Base-by-base conservation (phyloP, 345 rosid genomes). In the Gossypium rotundifolium region DNA sequence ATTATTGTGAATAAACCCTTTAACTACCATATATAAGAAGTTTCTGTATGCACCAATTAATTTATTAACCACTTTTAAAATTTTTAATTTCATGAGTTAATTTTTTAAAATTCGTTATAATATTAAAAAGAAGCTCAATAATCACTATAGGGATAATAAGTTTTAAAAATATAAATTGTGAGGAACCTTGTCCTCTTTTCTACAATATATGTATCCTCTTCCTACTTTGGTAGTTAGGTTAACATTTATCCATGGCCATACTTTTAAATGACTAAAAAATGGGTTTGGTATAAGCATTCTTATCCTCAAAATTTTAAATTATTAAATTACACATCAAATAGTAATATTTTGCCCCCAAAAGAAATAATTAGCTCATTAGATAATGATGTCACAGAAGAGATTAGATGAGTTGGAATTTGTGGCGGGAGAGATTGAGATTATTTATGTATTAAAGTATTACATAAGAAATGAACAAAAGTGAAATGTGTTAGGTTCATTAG, bases 331-430 rank as follows among this genome's bases (percentile, higher is more conserved):
- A 54, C 8, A 40, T 9, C 22, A 75, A 16, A 27, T 60, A 60
- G 8, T 45, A 44, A 65, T 12, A 22, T 45, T 46, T 42, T 18
- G 12, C 22, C 16, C 13, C 12, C 8, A 20, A 13, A 58, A 48
- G 4, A 18, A 18, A 2, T 11, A 18, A 11, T 33, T 20, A 20
- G 17, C n/a, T 44, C 4, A 46, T 38, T 65, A 7, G 58, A 74
- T 20, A 52, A 13, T 59, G 60, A 61, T 42, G 53, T n/a, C 46
- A 53, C 52, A 17, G 27, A 58, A 46, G 55, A 58, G n/a, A 57
- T 69, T 23, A 74, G 71, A 63, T 76, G 80, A 76, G 84, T 72
- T 74, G 79, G 76, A 42, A 4, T 60, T 61, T 80, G 63, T 70
- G 68, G 76, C 62, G 76, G 42, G 71, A 45, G 27, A 54, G 58